Percentiles rank a stretch among this genome's conserved stretches.
phyloP scores from a whole-genome alignment of 2,329 filamentous ascomycete species.

The Arachnopeziza araneosa region DNA sequence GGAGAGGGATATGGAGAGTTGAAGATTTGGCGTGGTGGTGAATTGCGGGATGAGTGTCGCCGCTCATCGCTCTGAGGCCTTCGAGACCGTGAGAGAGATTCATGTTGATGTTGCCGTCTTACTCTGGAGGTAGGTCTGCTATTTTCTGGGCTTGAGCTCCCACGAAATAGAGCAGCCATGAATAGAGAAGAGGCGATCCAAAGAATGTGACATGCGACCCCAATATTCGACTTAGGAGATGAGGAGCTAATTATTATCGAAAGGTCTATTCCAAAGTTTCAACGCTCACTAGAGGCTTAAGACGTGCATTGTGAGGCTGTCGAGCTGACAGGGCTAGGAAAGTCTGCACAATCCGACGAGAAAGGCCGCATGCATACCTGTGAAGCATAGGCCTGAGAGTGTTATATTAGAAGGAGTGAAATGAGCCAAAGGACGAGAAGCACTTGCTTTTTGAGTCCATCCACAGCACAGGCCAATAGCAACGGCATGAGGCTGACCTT shows the following conservation, averaged over 20 bases:
- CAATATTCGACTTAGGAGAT: background rate
- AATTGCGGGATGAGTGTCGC: background rate
- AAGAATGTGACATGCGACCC: conserved; percentile 7
- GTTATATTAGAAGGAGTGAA: background rate
- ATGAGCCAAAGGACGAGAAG: background rate
- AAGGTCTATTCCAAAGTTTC: background rate
- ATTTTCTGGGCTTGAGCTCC: background rate
- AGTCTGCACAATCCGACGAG: background rate
- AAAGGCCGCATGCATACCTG: background rate
- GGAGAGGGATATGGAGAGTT: background rate
- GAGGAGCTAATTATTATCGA: background rate
- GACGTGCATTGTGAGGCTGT: background rate
- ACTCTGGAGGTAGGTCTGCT: background rate
- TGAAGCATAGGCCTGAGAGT: background rate
- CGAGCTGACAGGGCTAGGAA: background rate
- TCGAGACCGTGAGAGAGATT: background rate
- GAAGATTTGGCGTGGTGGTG: background rate
- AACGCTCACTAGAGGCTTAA: background rate
- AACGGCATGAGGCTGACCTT: conserved; percentile 4
- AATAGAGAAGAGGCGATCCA: background rate
- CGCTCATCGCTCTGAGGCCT: background rate
- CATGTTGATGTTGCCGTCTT: background rate
- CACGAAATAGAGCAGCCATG: background rate
- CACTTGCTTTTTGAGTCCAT: background rate
- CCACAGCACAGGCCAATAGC: background rate